A percentile compares a stretch with the other conserved stretches of the same genome.
These are phyloP conservation scores for Sugiyamaella castrensis DNA, from an alignment of 1,139 yeast species.

Conservation along the genomic window DNA sequence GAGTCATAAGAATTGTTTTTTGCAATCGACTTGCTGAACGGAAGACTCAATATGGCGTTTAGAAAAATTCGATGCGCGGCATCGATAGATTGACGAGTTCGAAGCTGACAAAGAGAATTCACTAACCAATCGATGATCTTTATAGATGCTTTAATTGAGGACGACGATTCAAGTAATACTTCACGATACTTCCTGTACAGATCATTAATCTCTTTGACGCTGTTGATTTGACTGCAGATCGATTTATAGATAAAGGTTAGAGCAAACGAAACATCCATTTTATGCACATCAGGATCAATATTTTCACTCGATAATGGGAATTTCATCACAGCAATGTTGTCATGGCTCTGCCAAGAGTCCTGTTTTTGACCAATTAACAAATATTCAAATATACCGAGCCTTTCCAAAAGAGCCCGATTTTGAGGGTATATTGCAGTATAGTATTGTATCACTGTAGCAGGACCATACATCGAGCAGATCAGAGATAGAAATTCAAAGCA, in stretches of 20 bases:
- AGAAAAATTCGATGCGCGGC: slow-evolving; percentile 26
- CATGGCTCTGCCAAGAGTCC: no score
- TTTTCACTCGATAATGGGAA: slow-evolving; percentile 4
- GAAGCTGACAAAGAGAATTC: slow-evolving; percentile 22
- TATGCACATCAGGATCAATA: slow-evolving; percentile 7
- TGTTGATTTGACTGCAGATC: slow-evolving; percentile 7
- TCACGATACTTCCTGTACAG: slow-evolving; percentile 24
- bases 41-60: slow-evolving; percentile 24
- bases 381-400: background rate
- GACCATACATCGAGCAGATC: slow-evolving; percentile 24
- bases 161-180: background rate
- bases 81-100: slow-evolving; percentile 18
- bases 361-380: no score
- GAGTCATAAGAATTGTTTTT: background rate
- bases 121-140: slow-evolving; percentile 30
- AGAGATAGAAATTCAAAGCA: slow-evolving; percentile 26
- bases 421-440: slow-evolving; percentile 18
- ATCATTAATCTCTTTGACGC: slow-evolving; percentile 9
- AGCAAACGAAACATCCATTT: slow-evolving; percentile 3
- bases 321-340: background rate
- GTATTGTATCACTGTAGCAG: slow-evolving; percentile 22
- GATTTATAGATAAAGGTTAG: slow-evolving; percentile 11
- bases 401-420: background rate
- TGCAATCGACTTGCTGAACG: slow-evolving; percentile 8
- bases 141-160: slow-evolving; percentile 6